Base-by-base conservation (phyloP, 768 basidiomycete species). In the Heimioporus sp. region DNA sequence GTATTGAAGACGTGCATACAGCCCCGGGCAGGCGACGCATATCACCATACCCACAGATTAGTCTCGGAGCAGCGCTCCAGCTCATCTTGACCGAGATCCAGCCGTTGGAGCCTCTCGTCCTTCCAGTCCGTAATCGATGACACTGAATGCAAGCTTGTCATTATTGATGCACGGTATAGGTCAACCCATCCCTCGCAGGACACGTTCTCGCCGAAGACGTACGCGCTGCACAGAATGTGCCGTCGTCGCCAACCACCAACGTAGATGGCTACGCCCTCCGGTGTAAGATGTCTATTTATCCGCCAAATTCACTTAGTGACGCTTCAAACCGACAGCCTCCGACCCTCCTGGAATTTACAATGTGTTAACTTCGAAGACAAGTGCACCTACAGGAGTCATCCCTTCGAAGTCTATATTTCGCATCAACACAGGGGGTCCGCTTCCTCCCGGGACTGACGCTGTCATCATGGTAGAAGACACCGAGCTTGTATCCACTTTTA, bases 391-490 rank as follows among this genome's bases (percentile, higher is more conserved):
- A 32, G 59, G 58, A 15, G 63, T 67, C 5, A 54, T 81, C 6
- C 83, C 85, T 20, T 53, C 65, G 0, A 73, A 82, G 10, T 63
- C 72, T 17, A 68, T 81, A 36, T 66, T 75, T 12, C 85, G 92
- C 40, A 80, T 96, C 66, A 94, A 93, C 69, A 96, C 92, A 1
- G 92, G 92, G 7, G 87, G 81, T 0, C 88, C 90, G 0, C 72
- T 96, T 3, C 92, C 92, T 2, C 65, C 70, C 0, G 91, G 88
- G 5, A 68, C 86, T 8, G 86, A 94, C 63, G 73, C 90, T 0
- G 85, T 93, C 3, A 85, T 96, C 67, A 95, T 94, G 92, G 92
- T 96, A 17, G 92, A 96, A 70, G 92, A 95, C 65, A 95, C 92
- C 0, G 79, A 81, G 51, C 76, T 96, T 8, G 74, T 82, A n/a